Evolutionary conservation across 495 filamentous ascomycete species (phyloP), one percentile per base, ranked within the genome.

Genomic region (Penicillium nucicola): DNA sequence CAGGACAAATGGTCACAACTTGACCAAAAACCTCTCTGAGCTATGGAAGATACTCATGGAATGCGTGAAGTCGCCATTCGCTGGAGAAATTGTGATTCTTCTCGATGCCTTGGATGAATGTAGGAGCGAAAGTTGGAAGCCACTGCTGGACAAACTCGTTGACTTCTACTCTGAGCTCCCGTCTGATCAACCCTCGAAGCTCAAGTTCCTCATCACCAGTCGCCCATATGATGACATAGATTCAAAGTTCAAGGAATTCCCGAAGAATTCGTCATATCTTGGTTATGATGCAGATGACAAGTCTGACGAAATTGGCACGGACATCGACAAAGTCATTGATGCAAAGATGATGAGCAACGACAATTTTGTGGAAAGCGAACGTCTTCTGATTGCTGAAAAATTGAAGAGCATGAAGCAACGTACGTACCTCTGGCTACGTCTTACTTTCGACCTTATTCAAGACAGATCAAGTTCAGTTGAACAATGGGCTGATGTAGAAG

Each of bases 91-190:
- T 9, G 47, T 82, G 28, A 77, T 72, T 48, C 42, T 76, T 15
- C 45, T 76, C 15, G 68, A 77, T 66, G 70, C 70, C 36, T 48
- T 76, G 3, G 71, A 77, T 32, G 71, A 77, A 56, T 76, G 67
- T 22, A 23, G 15, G 12, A 18, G 0, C 4, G 10, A 36, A 9
- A 36, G 37, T 18, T 19, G 8, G 18, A 5, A 7, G 37, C 5
- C 12, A 12, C n/a, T 39, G 4, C 8, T 39, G 11, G 1, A 19
- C 1, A 39, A 22, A 12, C 4, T 39, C 0, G 5, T 6, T 5
- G 37, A 39, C 10, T 19, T 32, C n/a, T 41, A 41, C 17, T 34
- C 31, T 11, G 1, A 30, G 22, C 22, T 9, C 30, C 23, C 32
- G 10, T 10, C 13, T 34, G 22, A 23, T 36, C 37, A 23, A 2